phyloP scores from a whole-genome alignment of 1,284 basidiomycete species.

The Puccinia horiana region DNA sequence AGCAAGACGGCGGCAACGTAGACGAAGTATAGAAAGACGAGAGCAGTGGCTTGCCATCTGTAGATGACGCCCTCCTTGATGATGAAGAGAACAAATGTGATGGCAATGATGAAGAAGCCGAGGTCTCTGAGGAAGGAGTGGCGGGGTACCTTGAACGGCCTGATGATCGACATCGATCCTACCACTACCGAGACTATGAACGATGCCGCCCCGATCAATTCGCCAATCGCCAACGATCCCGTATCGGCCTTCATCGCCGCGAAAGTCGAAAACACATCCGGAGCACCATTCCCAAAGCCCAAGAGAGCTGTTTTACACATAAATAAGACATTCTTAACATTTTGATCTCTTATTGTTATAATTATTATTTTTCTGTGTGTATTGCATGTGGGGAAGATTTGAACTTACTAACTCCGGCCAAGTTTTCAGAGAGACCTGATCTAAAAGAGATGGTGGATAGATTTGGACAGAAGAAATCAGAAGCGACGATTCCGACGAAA shows the following conservation, averaged over 20 bases:
- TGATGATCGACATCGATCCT: slow-evolving; percentile 92
- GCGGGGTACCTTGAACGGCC: slow-evolving; percentile 80
- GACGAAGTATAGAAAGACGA: slow-evolving; percentile 74
- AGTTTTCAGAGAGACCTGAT: slow-evolving; percentile 80
- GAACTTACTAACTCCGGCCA: slow-evolving; percentile 61
- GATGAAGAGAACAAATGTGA: slow-evolving; percentile 72
- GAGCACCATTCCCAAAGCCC: slow-evolving; percentile 75
- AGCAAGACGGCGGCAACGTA: slow-evolving; percentile 79
- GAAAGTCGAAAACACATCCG: slow-evolving; percentile 77
- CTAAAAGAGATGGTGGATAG: slow-evolving; percentile 76
- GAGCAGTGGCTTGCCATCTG: slow-evolving; percentile 71
- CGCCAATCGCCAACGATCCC: slow-evolving; percentile 87
- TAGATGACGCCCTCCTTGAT: slow-evolving; percentile 76
- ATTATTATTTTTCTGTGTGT: neutral
- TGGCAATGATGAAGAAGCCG: slow-evolving; percentile 83
- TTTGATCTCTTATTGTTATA: neutral
- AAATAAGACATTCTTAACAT: slow-evolving; percentile 5
- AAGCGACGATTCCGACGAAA: slow-evolving; percentile 82
- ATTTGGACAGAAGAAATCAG: slow-evolving; percentile 94
- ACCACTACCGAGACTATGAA: slow-evolving; percentile 93
- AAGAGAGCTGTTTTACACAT: slow-evolving; percentile 67
- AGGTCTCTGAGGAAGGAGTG: slow-evolving; percentile 87
- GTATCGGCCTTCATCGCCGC: slow-evolving; percentile 83
- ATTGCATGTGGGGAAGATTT: neutral
- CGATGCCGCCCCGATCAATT: slow-evolving; percentile 88